A percentile compares a stretch with the other conserved stretches of the same genome.
phyloP scores from a whole-genome alignment of 768 basidiomycete genomes.

The Leucosporidium creatinivorum region DNA sequence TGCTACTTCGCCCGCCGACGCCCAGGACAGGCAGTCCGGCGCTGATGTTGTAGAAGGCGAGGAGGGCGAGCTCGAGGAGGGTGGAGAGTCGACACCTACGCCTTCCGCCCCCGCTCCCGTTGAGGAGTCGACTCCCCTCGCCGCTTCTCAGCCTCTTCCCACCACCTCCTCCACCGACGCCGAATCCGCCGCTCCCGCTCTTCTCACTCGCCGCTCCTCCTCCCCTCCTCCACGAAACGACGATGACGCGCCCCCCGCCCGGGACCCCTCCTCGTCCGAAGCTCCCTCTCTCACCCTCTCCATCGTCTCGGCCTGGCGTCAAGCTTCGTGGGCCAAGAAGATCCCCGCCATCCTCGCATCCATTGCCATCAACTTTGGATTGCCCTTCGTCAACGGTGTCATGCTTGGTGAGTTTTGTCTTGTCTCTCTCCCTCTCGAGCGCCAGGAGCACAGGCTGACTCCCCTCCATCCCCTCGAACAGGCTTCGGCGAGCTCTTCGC shows the following conservation, averaged over 20 bases:
- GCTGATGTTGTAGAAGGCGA: no score
- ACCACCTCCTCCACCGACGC: neutral
- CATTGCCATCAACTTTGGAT: slow-evolving; percentile 65
- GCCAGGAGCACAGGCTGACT: neutral
- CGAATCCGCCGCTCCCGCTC: neutral
- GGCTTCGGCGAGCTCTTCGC: slow-evolving; percentile 84
- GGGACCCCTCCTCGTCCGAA: neutral
- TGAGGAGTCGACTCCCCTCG: neutral
- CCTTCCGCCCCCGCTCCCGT: neutral
- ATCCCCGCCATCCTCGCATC: slow-evolving; percentile 32
- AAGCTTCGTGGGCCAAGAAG: slow-evolving; percentile 25
- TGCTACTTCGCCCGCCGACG: neutral
- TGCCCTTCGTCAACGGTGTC: slow-evolving; percentile 87
- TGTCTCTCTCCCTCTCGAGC: neutral
- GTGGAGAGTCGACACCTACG: neutral
- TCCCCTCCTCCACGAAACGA: slow-evolving; percentile 2
- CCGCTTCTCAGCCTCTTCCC: neutral
- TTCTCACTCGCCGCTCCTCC: neutral
- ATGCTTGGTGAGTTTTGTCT: slow-evolving; percentile 59
- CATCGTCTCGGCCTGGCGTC: slow-evolving; percentile 28
- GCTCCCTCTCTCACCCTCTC: slow-evolving; percentile 34
- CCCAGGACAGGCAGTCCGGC: no score
- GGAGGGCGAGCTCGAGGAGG: no score
- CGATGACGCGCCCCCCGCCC: no score
- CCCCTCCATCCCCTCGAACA: neutral